Base-by-base conservation (phyloP, 2,329 filamentous ascomycete species). In the Penicillium sp. region DNA sequence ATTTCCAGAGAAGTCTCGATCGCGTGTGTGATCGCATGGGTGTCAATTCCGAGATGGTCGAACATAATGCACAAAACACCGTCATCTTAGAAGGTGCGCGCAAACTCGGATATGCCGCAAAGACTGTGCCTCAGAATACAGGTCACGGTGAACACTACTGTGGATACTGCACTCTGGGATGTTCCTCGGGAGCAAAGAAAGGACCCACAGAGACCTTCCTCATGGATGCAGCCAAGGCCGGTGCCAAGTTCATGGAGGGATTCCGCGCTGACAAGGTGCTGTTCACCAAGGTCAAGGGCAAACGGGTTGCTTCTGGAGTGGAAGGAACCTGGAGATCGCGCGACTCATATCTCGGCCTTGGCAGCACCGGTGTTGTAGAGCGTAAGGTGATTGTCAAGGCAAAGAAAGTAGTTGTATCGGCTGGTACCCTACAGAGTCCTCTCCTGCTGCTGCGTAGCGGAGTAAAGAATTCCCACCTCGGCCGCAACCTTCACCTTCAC, bases 221-320 rank as follows among this genome's bases (percentile, higher is more conserved):
- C 13, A 90, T 90, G 0, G 90, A 92, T 63, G 92, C 93, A 2
- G 88, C 87, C 1, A 81, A 81, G 49, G 86, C 89, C 0, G 92
- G 92, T 0, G 90, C 92, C 1, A 79, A 83, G 59, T 96, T 96
- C 68, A 83, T 95, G 54, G 91, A 97, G 77, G 92, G 92, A 0
- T 91, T 94, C 65, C 74, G 86, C 18, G 89, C 86, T 0, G 83
- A 90, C 11, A 82, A 82, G 56, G 79, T 97, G 14, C 61, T 89
- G 0, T 96, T 96, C 69, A 83, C 86, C 21, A 70, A 67, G 10
- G 62, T 66, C 3, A 77, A 75, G 7, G 83, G 77, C 1, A 76
- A 79, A 36, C 80, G 81, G 60, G 81, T 80, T 4, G 90, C 90
- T 0, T 82, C 81, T 0, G 92, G 92, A 0, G 81, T 96, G 1